phyloP scores from a whole-genome alignment of 192 early-diverging fungal species.

The Coemansia sp. region DNA sequence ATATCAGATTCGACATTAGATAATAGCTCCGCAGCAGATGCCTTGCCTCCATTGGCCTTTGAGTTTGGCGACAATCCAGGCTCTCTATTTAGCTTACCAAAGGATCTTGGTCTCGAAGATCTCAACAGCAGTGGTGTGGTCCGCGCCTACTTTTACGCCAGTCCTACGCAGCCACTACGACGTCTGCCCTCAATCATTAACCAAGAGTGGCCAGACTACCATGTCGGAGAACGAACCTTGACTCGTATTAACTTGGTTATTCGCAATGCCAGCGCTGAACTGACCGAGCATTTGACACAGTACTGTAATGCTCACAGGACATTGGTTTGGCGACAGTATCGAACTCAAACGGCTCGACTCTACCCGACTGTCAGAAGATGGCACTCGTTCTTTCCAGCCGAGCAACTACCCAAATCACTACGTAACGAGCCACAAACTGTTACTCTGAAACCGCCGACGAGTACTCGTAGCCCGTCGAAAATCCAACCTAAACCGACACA shows the following conservation, averaged over 20 bases:
- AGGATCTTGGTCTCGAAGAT: slow-evolving; percentile 58
- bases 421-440: background rate
- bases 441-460: background rate
- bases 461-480: background rate
- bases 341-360: slow-evolving; percentile 15
- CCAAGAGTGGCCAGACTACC: slow-evolving; percentile 26
- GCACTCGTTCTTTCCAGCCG: slow-evolving; percentile 30
- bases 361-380: slow-evolving; percentile 28
- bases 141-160: slow-evolving; percentile 24
- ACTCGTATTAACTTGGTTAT: slow-evolving; percentile 34
- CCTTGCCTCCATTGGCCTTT: slow-evolving; percentile 47
- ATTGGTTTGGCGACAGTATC: slow-evolving; percentile 36
- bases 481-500: background rate
- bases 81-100: slow-evolving; percentile 60
- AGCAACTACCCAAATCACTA: background rate
- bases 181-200: slow-evolving; percentile 18
- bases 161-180: slow-evolving; percentile 5
- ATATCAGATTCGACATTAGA: background rate
- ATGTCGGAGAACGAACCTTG: slow-evolving; percentile 12
- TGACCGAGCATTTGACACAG: slow-evolving; percentile 17
- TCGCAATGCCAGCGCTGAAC: background rate
- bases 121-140: slow-evolving; percentile 9
- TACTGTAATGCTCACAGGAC: slow-evolving; percentile 15
- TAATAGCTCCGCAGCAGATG: background rate
- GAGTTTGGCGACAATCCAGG: slow-evolving; percentile 61